phyloP scores from a whole-genome alignment of 306 rosid species.

The Biancaea sappan region DNA sequence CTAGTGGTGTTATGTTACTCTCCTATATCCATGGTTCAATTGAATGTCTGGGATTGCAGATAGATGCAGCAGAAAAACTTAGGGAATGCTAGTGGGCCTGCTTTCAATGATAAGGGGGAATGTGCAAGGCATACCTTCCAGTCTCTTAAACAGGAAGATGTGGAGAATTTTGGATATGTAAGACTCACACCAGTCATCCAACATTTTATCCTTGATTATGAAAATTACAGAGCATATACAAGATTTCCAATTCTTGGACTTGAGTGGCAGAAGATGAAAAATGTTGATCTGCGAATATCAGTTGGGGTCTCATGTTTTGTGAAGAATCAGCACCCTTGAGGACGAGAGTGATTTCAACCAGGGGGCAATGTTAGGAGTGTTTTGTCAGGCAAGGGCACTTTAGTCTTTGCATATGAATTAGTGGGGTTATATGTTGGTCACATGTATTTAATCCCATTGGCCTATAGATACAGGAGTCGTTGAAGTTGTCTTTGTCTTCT shows the following conservation, averaged over 20 bases:
- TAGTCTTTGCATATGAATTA: no score
- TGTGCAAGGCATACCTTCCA: slow-evolving; percentile 79
- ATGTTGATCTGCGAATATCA: slow-evolving; percentile 72
- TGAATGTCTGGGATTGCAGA: slow-evolving; percentile 75
- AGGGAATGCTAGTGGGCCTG: slow-evolving; percentile 80
- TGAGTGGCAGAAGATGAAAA: slow-evolving; percentile 96
- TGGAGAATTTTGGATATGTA: slow-evolving; percentile 76
- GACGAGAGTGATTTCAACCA: no score
- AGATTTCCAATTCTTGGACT: slow-evolving; percentile 87
- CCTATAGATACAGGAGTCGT: no score
- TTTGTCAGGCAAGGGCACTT: no score
- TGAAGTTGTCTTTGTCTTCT: no score
- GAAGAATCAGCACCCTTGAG: no score
- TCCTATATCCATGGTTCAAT: slow-evolving; percentile 86
- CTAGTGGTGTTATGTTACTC: slow-evolving; percentile 87
- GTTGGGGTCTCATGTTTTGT: slow-evolving; percentile 81
- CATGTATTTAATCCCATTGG: no score
- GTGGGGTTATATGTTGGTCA: no score
- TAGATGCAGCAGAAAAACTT: slow-evolving; percentile 83
- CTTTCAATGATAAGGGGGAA: slow-evolving; percentile 67
- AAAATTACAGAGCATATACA: slow-evolving; percentile 69
- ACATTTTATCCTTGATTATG: slow-evolving; percentile 70
- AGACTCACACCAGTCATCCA: slow-evolving; percentile 74
- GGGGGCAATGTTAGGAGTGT: no score
- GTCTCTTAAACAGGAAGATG: slow-evolving; percentile 76